These are phyloP conservation scores for Nannizziopsis arthrosporioides DNA, from an alignment of 2,329 filamentous ascomycete species.

Conservation along the genomic window DNA sequence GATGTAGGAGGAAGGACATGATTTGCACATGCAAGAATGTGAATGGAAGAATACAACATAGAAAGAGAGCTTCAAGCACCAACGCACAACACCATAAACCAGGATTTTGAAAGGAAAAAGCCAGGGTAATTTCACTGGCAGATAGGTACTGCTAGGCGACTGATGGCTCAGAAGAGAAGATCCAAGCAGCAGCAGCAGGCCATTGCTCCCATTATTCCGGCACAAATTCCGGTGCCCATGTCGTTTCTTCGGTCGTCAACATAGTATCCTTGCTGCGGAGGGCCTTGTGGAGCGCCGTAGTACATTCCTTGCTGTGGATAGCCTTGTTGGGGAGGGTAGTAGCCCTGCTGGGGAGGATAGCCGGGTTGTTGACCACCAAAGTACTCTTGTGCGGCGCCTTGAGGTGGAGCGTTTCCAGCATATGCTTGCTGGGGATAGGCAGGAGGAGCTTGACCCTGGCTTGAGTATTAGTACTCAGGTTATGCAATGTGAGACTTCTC, in stretches of 20 bases:
- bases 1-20: too few species aligned
- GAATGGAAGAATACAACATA: too few species aligned
- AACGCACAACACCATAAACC: neutral
- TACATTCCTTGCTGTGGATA: constrained; percentile 25
- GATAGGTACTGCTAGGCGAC: neutral
- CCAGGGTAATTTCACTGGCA: neutral
- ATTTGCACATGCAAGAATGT: too few species aligned
- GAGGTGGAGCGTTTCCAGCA: constrained; percentile 2
- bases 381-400: constrained; percentile 25
- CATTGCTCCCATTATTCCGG: constrained; percentile 37
- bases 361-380: constrained; percentile 18
- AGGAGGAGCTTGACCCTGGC: constrained; percentile 8
- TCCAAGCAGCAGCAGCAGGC: constrained; percentile 43
- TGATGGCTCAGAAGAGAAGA: constrained; percentile 29
- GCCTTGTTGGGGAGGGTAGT: constrained; percentile 24
- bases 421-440: constrained; percentile 11
- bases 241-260: constrained; percentile 24
- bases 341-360: constrained; percentile 20
- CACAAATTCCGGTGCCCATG: constrained; percentile 32
- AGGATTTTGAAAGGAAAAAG: neutral
- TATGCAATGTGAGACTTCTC: neutral
- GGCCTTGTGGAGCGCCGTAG: constrained; percentile 30
- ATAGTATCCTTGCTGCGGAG: constrained; percentile 31
- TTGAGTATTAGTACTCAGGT: neutral
- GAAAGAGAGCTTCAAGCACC: too few species aligned